Conservation (phyloP, 1,284 basidiomycete genomes). For the Trametes polyzona region DNA sequence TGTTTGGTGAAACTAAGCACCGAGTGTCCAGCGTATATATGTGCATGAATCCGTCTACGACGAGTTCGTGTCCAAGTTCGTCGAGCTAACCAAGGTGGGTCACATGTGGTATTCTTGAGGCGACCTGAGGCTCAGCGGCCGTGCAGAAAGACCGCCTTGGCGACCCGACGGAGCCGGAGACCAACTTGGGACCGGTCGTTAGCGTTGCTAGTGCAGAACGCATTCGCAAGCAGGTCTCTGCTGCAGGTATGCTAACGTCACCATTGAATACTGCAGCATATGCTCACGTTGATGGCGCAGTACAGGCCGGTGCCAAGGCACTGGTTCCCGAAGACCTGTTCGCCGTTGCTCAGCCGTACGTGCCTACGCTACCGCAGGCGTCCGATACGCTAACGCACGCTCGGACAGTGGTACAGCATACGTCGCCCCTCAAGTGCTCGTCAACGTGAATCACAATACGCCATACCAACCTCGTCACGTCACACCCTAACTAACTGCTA, state of each 20-base stretch:
- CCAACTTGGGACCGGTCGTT: constrained; percentile 90
- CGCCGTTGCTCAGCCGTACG: constrained; percentile 68
- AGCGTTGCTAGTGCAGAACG: constrained; percentile 81
- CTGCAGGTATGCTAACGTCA: constrained; percentile 59
- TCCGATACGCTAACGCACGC: background rate
- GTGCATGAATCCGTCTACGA: constrained; percentile 88
- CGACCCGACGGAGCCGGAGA: constrained; percentile 77
- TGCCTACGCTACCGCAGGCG: constrained; percentile 7
- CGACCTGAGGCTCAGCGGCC: too few relatives aligned
- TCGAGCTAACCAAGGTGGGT: constrained; percentile 70
- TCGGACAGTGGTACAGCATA: constrained; percentile 72
- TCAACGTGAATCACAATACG: constrained; percentile 86
- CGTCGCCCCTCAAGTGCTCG: constrained; percentile 87
- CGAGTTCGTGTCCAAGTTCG: constrained; percentile 78
- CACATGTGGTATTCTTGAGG: background rate
- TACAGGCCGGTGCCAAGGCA: constrained; percentile 76
- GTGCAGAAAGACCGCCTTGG: constrained; percentile 82
- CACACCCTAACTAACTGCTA: background rate
- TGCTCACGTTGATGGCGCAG: constrained; percentile 39
- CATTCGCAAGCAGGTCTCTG: constrained; percentile 85
- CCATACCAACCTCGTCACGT: constrained; percentile 24
- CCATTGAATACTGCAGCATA: background rate
- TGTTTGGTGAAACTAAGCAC: too few relatives aligned
- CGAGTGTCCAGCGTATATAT: constrained; percentile 76
- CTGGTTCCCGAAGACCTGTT: constrained; percentile 78